Base-by-base conservation (phyloP, 805 yeast species). In the Deakozyma indianensis region DNA sequence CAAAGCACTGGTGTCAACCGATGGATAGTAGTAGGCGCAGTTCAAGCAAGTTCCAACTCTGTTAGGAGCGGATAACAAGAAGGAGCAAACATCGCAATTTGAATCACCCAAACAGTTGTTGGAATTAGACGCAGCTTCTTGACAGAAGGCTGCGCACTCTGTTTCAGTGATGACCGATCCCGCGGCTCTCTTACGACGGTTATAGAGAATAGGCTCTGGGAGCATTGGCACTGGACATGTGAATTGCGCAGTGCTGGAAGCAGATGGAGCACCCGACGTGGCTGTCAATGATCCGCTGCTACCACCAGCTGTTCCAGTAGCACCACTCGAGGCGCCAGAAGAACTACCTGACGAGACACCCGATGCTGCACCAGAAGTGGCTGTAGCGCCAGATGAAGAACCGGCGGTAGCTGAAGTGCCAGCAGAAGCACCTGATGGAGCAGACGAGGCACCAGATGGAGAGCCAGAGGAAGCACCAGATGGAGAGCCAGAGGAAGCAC, bases 381-480 rank as follows among this genome's bases (percentile, higher is more conserved):
- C 7, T 7, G 11, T n/a, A 7, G 41, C 41, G 15, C 41, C 41
- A 35, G 41, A 35, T 9, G 41, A 35, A 21, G 22, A 7, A 9
- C 22, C 41, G n/a, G 22, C 41, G n/a, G 41, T 9, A 21, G 41
- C 7, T 7, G n/a, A 7, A 9, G 41, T 35, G n/a, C 41, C 41
- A 15, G 41, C 7, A n/a, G 41, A 35, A n/a, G 22, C 41, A n/a
- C n/a, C n/a, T n/a, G n/a, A n/a, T 21, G 41, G 22, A 15, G 22
- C 41, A 35, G 41, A 35, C 11, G 41, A 35, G 41, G n/a, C 41
- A n/a, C n/a, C n/a, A n/a, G n/a, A n/a, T n/a, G n/a, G n/a, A 9
- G 41, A 7, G n/a, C 41, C 41, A 15, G 41, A 35, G 41, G 41
- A 35, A n/a, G 22, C 41, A n/a, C n/a, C n/a, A n/a, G n/a, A n/a